Base-by-base conservation (phyloP, 1,284 basidiomycete genomes). In the Malassezia brasiliensis region DNA sequence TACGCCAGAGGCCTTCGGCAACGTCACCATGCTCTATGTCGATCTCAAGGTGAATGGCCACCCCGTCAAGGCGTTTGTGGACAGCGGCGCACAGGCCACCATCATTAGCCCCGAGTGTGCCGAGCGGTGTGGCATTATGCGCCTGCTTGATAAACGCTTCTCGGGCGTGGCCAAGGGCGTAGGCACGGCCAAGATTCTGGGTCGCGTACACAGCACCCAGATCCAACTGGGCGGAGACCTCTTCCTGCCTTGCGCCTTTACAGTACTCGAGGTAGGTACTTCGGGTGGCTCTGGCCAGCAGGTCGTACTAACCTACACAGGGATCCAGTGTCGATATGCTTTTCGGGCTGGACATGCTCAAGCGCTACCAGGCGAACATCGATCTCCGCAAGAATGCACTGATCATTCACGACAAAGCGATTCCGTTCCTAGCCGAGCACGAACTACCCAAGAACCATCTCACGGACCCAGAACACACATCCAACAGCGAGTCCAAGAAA, bases 21-120 rank as follows among this genome's bases (percentile, higher is more conserved):
- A 85, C 56, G 94, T 98, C 11, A 87, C 83, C 1, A 98, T 98
- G 94, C 85, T 98, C 47, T 98, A 93, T 56, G 85, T 93, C 0
- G 90, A 96, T 69, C 59, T 65, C 39, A 66, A 72, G 37, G 90
- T 98, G 3, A 98, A 98, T 68, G 87, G 87, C 0, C 81, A 82
- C 50, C 84, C 85, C 1, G 83, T 96, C 35, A 94, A 91, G 74
- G 94, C 94, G 0, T 98, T 98, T 69, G 94, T 98, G 22, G 93
- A 98, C 73, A 93, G 89, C 63, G 93, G 93, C 25, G 93, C 94
- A 3, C 94, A 98, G 67, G 83, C 85, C 52, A 96, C 93, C 0
- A 96, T 96, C 77, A 94, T 96, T 83, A 91, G 86, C 56, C 91
- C 94, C 0, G 87, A 88, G 57, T 90, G 87, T 65, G 93, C 94